Evolutionary conservation across 495 filamentous ascomycete genomes (phyloP).

Genomic region (Xylaria acuta): DNA sequence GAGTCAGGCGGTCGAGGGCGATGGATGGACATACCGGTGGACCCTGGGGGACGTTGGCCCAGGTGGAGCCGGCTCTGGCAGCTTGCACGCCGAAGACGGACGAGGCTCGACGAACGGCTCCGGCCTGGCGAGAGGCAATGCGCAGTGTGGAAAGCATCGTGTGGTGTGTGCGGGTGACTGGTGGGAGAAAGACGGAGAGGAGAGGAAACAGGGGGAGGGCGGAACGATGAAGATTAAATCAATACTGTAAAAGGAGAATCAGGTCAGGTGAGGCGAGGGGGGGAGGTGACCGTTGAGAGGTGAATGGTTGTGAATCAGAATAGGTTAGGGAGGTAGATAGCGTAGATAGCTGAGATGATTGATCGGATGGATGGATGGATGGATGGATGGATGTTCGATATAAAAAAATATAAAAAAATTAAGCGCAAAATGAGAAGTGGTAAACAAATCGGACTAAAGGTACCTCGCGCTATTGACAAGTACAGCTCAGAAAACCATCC

Average conservation of each 20-base stretch:
- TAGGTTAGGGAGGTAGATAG: conserved; percentile 1
- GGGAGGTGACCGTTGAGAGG: background rate
- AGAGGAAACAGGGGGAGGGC: background rate
- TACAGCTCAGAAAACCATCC: background rate
- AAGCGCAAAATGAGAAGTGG: background rate
- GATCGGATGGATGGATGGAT: background rate
- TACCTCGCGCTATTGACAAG: conserved; percentile 6
- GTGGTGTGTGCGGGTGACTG: conserved; percentile 13
- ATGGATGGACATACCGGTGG: conserved; percentile 75
- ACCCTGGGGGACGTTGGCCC: conserved; percentile 89
- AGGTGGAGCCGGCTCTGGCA: conserved; percentile 76
- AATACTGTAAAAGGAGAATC: too few relatives aligned
- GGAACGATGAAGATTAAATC: background rate
- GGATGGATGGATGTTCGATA: background rate
- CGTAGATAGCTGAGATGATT: background rate
- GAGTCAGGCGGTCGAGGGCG: background rate
- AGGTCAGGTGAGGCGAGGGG: too few relatives aligned
- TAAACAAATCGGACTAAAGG: background rate
- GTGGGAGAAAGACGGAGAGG: conserved; percentile 28
- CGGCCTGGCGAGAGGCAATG: conserved; percentile 39
- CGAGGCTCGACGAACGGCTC: conserved; percentile 40
- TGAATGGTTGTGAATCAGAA: background rate
- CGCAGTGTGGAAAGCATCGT: conserved; percentile 42
- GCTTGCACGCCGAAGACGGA: conserved; percentile 53
- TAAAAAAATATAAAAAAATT: conserved; percentile 1